phyloP scores from a whole-genome alignment of 805 yeast species.

The Sugiyamaella qingdaonensis region DNA sequence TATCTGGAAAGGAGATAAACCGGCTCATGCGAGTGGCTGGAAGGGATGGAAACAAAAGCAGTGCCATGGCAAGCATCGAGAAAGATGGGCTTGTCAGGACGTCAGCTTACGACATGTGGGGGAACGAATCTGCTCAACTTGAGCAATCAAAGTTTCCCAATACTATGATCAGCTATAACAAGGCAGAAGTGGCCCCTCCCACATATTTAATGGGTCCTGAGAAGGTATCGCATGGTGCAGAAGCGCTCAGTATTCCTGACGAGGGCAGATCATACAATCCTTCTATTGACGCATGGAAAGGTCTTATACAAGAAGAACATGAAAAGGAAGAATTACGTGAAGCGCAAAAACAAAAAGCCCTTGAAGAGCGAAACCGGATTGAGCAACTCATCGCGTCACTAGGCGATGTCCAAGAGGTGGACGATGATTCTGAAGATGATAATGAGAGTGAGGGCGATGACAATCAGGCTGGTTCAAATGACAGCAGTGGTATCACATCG shows the following conservation, averaged over 20 bases:
- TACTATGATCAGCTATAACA: slow-evolving; percentile 11
- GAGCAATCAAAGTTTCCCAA: background rate
- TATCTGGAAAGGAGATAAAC: slow-evolving; percentile 57
- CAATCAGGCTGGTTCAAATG: slow-evolving; percentile 34
- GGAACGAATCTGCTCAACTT: slow-evolving; percentile 19
- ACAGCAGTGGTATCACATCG: slow-evolving; percentile 43
- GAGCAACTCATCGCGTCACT: slow-evolving; percentile 59
- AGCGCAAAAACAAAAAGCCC: slow-evolving; percentile 54
- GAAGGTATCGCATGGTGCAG: slow-evolving; percentile 51
- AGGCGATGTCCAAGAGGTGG: slow-evolving; percentile 49
- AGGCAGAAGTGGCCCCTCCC: slow-evolving; percentile 31
- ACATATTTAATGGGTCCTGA: slow-evolving; percentile 51
- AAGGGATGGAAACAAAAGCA: slow-evolving; percentile 51
- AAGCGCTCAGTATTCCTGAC: slow-evolving; percentile 50
- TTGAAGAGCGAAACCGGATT: slow-evolving; percentile 61
- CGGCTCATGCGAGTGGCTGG: slow-evolving; percentile 76
- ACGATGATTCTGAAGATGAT: slow-evolving; percentile 29
- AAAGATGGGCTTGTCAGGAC: slow-evolving; percentile 59
- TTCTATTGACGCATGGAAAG: slow-evolving; percentile 74
- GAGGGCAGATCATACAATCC: slow-evolving; percentile 96
- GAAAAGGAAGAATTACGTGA: slow-evolving; percentile 63
- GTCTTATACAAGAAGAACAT: slow-evolving; percentile 62
- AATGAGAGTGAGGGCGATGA: slow-evolving; percentile 30
- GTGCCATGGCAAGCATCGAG: slow-evolving; percentile 50
- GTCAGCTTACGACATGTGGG: slow-evolving; percentile 70